phyloP scores from a whole-genome alignment of 2,329 filamentous ascomycete species.

The Pestalotiopsis fici region DNA sequence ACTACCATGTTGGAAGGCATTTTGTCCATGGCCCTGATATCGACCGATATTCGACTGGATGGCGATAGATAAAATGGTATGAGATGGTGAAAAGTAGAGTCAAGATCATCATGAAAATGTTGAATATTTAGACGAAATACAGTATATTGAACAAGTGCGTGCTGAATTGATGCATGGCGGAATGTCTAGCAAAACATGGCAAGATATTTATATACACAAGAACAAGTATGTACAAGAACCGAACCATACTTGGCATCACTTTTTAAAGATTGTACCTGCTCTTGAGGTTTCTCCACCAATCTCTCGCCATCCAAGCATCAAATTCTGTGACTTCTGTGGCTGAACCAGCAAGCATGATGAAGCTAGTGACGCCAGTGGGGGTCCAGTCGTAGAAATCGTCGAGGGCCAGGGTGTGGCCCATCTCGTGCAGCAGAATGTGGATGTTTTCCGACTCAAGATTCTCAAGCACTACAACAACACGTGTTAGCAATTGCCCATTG shows the following conservation, averaged over 20 bases:
- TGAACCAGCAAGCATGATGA: slow-evolving; percentile 47
- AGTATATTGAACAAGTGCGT: background rate
- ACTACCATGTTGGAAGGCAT: background rate
- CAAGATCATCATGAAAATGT: too few species aligned
- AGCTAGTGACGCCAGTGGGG: slow-evolving; percentile 39
- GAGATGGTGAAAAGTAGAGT: background rate
- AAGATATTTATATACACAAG: background rate
- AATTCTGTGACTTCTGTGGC: slow-evolving; percentile 45
- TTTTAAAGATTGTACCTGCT: background rate
- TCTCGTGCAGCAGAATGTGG: slow-evolving; percentile 48
- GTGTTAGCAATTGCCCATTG: too few species aligned
- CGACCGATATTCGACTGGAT: background rate
- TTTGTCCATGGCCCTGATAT: background rate
- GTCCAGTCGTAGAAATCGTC: slow-evolving; percentile 44
- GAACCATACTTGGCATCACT: background rate
- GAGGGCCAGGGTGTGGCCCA: slow-evolving; percentile 44
- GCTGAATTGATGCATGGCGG: background rate
- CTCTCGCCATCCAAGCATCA: slow-evolving; percentile 48
- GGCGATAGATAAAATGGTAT: background rate
- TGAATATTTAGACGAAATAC: too few species aligned
- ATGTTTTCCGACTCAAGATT: slow-evolving; percentile 35
- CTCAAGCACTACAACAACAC: too few species aligned
- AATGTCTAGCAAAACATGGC: background rate
- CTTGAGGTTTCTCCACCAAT: slow-evolving; percentile 39
- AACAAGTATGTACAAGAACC: background rate